Evolutionary conservation across 306 rosid species (phyloP), one percentile per base, ranked within the genome.

Genomic region (Gleditsia sinensis): DNA sequence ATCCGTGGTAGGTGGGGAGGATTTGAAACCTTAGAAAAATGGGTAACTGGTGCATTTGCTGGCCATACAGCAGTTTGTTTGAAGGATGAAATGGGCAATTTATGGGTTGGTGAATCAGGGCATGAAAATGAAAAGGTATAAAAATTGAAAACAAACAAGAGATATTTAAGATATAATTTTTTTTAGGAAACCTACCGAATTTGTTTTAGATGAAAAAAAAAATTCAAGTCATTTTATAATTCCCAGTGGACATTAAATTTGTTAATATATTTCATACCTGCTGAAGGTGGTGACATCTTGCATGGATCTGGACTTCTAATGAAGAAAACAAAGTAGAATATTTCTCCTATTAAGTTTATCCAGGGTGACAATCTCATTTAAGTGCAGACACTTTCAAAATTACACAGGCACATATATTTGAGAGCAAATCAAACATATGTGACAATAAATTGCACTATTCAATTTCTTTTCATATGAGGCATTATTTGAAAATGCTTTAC

Each of bases 1-100:
- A 91, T 94, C 61, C 97, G 98, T 43, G 98, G 97, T 70, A 90
- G 97, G 67, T 94, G 98, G 98, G 98, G 97, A 59, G 98, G 98
- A 75, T 94, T 94, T 75, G 97, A 94, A 89, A 91, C 97, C 24
- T 84, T 94, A 59, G 98, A 94, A 66, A 94, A 91, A 81, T 94
- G 98, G 98, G 97, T 94, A 21, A 91, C 98, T 0, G 98, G 98
- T 67, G 87, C 98, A 78, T 94, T 91, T 90, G 98, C 98, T 57
- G 98, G 98, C 68, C 98, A 94, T 83, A 91, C 98, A 46, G 88
- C 98, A 40, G 98, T 94, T 75, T 94, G 98, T 88, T 88, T 91
- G 83, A 94, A 94, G 86, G 98, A 94, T 73, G 97, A 91, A 32
- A 84, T 68, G 87, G 98, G 97, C 20, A 88, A 86, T 76, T 88